Evolutionary conservation across 2,329 filamentous ascomycete genomes (phyloP), one percentile per base, ranked within the genome.

Genomic region (Botrytis deweyae): DNA sequence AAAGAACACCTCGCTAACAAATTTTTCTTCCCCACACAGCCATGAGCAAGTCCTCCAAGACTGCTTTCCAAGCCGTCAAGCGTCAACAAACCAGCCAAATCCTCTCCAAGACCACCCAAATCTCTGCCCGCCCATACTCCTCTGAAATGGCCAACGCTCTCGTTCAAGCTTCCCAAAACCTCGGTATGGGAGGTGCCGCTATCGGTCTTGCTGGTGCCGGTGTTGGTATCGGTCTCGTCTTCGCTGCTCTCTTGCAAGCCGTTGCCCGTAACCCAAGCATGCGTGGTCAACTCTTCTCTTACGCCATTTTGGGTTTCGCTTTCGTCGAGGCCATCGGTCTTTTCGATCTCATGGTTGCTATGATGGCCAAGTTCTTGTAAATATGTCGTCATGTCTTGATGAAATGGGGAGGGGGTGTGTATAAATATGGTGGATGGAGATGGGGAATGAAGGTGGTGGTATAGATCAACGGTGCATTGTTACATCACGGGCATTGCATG

Each of bases 141-240:
- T 94, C 92, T 83, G 92, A 95, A 90, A 93, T 95, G 86, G 92
- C 92, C 87, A 88, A 92, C 85, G 92, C 92, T 85, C 91, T 95
- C 88, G 92, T 95, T 84, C 92, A 94, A 89, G 92, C 93, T 87
- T 94, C 92, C 86, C 92, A 94, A 90, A 94, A 94, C 91, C 85
- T 94, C 83, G 92, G 92, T 89, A 94, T 94, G 92, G 92, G 92
- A 86, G 88, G 91, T 81, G 93, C 93, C 83, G 93, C 93, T 88
- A 94, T 97, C 84, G 93, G 93, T 92, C 92, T 97, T 83, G 93
- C 92, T 84, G 92, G 92, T 92, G 92, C 93, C 84, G 92, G 93
- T 94, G 93, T 96, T 86, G 93, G 93, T 93, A 97, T 96, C 87
- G 93, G 93, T 89, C 91, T 95, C 84, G 93, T 97, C 84, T 97